Evolutionary conservation across 2,329 filamentous ascomycete genomes (phyloP).

Genomic region (Botryotinia convoluta): DNA sequence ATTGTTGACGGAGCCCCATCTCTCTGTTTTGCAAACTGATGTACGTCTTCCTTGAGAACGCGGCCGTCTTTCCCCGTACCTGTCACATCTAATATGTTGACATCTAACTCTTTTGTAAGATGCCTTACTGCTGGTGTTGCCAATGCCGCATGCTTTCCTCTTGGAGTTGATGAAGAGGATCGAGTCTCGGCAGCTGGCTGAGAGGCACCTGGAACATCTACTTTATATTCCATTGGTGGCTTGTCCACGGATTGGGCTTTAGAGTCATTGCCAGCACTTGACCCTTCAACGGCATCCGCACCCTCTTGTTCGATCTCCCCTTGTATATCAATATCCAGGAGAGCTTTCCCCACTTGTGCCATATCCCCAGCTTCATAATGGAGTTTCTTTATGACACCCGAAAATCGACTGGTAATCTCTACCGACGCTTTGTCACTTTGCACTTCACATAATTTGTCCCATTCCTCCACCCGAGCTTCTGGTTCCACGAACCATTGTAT

Average conservation of each 20-base stretch:
- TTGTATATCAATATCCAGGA: slow-evolving; percentile 92
- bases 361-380: slow-evolving; percentile 96
- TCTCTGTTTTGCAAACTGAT: slow-evolving; percentile 61
- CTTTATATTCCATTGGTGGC: not conserved
- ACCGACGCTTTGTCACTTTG: slow-evolving; percentile 93
- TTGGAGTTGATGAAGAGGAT: slow-evolving; percentile 1
- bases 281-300: slow-evolving; percentile 42
- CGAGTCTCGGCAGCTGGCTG: slow-evolving; percentile 3
- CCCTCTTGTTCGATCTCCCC: slow-evolving; percentile 68
- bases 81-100: slow-evolving; percentile 74
- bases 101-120: slow-evolving; percentile 72
- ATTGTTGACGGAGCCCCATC: slow-evolving; percentile 40
- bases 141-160: slow-evolving; percentile 66
- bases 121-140: slow-evolving; percentile 93
- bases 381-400: slow-evolving; percentile 92
- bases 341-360: slow-evolving; percentile 89
- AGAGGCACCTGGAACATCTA: slow-evolving; percentile 10
- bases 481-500: slow-evolving; percentile 99
- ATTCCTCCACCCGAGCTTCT: slow-evolving; percentile 92
- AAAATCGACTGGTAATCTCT: slow-evolving; percentile 93
- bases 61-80: slow-evolving; percentile 90
- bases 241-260: slow-evolving; percentile 15
- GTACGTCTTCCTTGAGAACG: slow-evolving; percentile 89
- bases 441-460: slow-evolving; percentile 95
- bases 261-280: slow-evolving; percentile 29